These are phyloP conservation scores for Fomitopsis schrenkii DNA, from an alignment of 1,284 basidiomycete species.

Conservation along the genomic window DNA sequence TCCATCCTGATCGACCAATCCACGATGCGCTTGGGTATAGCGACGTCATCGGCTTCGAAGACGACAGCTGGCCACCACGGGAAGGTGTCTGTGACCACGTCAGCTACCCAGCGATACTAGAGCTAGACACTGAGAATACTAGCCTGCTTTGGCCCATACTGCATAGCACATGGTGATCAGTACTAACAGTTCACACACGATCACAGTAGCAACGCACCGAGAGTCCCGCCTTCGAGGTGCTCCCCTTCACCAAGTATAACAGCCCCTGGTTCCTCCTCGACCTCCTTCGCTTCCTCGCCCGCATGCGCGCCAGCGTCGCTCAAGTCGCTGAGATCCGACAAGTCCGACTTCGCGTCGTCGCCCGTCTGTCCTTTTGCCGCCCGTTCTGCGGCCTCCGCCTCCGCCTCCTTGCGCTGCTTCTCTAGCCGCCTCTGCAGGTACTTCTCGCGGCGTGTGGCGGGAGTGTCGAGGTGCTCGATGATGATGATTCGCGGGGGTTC, in stretches of 20 bases:
- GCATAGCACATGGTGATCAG: slow-evolving; percentile 3
- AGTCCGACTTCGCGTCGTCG: slow-evolving; percentile 20
- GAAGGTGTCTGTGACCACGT: slow-evolving; percentile 26
- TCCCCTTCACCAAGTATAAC: slow-evolving; percentile 25
- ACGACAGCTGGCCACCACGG: slow-evolving; percentile 44
- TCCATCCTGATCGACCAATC: slow-evolving; percentile 7
- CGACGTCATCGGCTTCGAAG: slow-evolving; percentile 34
- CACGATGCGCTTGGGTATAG: slow-evolving; percentile 34
- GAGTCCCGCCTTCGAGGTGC: slow-evolving; percentile 32
- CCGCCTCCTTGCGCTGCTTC: slow-evolving; percentile 8
- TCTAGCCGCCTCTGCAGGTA: slow-evolving; percentile 42
- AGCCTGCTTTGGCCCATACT: slow-evolving; percentile 44
- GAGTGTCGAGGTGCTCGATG: slow-evolving; percentile 68
- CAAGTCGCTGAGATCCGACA: slow-evolving; percentile 29
- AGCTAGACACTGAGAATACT: slow-evolving; percentile 8
- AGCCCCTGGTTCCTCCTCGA: slow-evolving; percentile 11
- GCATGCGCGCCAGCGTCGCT: slow-evolving; percentile 14
- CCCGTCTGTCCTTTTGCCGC: background rate
- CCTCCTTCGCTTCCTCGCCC: background rate
- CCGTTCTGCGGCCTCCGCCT: slow-evolving; percentile 5
- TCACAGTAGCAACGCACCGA: slow-evolving; percentile 25
- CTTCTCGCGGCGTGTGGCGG: slow-evolving; percentile 57
- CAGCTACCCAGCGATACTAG: background rate
- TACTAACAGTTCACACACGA: background rate
- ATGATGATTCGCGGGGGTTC: slow-evolving; percentile 33